These are phyloP conservation scores for Tricholoma flavovirens DNA, from an alignment of 768 basidiomycete species.

Conservation along the genomic window DNA sequence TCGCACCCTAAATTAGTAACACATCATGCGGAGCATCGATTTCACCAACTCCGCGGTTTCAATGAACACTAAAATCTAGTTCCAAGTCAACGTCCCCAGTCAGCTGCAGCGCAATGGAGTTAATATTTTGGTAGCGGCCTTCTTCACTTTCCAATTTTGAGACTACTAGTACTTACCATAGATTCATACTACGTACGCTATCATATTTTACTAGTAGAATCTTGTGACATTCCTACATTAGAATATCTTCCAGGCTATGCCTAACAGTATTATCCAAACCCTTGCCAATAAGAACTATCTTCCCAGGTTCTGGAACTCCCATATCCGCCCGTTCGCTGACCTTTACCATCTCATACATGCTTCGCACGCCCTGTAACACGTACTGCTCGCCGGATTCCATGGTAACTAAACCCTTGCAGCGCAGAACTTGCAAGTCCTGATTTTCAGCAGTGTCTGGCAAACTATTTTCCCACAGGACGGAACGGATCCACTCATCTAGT, in stretches of 20 bases:
- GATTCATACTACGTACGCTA: no score
- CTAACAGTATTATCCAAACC: slow-evolving; percentile 57
- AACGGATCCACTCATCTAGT: slow-evolving; percentile 78
- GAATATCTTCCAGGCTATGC: slow-evolving; percentile 40
- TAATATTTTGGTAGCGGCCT: no score
- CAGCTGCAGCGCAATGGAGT: no score
- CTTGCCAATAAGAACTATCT: slow-evolving; percentile 85
- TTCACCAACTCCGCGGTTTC: no score
- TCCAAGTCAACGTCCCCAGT: no score
- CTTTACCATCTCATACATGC: slow-evolving; percentile 73
- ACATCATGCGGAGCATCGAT: no score
- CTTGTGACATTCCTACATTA: slow-evolving; percentile 7
- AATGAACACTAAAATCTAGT: no score
- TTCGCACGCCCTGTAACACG: slow-evolving; percentile 89
- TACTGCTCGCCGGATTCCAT: slow-evolving; percentile 49
- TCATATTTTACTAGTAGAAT: no score
- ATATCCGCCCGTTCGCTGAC: slow-evolving; percentile 36
- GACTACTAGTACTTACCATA: no score
- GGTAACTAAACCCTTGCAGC: slow-evolving; percentile 83
- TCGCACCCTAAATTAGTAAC: no score
- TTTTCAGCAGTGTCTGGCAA: slow-evolving; percentile 31
- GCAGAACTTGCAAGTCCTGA: slow-evolving; percentile 55
- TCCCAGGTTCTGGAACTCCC: slow-evolving; percentile 60
- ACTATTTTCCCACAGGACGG: slow-evolving; percentile 73
- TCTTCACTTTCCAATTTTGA: no score